Conservation (phyloP, 192 early-diverging fungal genomes). For the Backusella sp. region DNA sequence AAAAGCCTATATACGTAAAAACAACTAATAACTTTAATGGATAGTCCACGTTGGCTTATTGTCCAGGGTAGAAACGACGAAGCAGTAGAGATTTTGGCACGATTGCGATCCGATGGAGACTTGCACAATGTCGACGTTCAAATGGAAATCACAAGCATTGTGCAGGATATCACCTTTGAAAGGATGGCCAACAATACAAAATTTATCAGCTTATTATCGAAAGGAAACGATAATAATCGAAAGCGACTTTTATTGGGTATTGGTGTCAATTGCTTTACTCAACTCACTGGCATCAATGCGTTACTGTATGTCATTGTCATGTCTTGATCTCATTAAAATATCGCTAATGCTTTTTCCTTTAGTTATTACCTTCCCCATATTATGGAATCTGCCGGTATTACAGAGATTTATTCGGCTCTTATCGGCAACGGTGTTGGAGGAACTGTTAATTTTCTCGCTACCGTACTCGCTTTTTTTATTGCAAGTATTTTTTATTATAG, state of each 20-base stretch:
- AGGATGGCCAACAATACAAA: conserved; percentile 43
- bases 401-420: conserved; percentile 26
- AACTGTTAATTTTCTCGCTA: conserved; percentile 72
- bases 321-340: background rate
- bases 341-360: background rate
- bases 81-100: conserved; percentile 52
- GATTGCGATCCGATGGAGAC: conserved; percentile 50
- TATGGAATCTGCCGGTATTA: background rate
- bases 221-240: conserved; percentile 46
- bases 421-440: conserved; percentile 62
- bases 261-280: conserved; percentile 59
- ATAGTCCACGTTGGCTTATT: conserved; percentile 71
- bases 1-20: background rate
- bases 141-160: conserved; percentile 58
- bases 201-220: conserved; percentile 42
- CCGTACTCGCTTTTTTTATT: conserved; percentile 69
- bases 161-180: conserved; percentile 51
- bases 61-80: conserved; percentile 51
- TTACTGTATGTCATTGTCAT: conserved; percentile 51
- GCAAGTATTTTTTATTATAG: conserved; percentile 14
- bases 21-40: too few species aligned
- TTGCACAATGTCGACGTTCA: conserved; percentile 39
- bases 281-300: conserved; percentile 77
- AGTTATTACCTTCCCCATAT: conserved; percentile 9
- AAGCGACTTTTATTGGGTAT: conserved; percentile 53